Conservation (phyloP, 192 early-diverging fungal species). For the Entomortierella beljakovae region DNA sequence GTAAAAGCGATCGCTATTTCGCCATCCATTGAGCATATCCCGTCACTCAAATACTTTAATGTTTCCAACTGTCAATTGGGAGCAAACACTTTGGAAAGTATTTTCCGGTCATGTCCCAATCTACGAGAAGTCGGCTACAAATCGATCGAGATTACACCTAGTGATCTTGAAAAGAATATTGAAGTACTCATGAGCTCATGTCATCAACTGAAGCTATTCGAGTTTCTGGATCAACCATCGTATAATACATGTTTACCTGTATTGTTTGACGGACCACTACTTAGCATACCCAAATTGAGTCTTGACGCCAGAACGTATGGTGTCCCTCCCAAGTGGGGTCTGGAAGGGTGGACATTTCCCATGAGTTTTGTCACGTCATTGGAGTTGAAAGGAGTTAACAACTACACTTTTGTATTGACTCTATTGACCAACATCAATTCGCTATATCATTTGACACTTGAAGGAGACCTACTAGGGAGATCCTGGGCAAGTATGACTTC, state of each 20-base stretch:
- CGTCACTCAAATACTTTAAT: background rate
- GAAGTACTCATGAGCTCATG: background rate
- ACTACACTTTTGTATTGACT: background rate
- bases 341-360: background rate
- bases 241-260: background rate
- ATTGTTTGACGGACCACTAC: constrained; percentile 1
- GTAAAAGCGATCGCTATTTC: background rate
- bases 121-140: constrained; percentile 14
- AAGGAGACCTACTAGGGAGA: background rate
- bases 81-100: constrained; percentile 5
- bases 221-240: background rate
- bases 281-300: background rate
- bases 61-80: constrained; percentile 7
- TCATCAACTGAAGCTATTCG: constrained; percentile 13
- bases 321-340: background rate
- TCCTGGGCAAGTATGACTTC: background rate
- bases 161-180: background rate
- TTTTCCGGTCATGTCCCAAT: constrained; percentile 12
- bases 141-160: background rate
- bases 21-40: background rate
- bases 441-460: constrained; percentile 5
- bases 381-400: background rate
- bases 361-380: constrained; percentile 1
- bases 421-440: constrained; percentile 11
- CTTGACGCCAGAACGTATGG: background rate